Conservation (phyloP, 257 asterid species). For the Salvia miltiorrhiza region DNA sequence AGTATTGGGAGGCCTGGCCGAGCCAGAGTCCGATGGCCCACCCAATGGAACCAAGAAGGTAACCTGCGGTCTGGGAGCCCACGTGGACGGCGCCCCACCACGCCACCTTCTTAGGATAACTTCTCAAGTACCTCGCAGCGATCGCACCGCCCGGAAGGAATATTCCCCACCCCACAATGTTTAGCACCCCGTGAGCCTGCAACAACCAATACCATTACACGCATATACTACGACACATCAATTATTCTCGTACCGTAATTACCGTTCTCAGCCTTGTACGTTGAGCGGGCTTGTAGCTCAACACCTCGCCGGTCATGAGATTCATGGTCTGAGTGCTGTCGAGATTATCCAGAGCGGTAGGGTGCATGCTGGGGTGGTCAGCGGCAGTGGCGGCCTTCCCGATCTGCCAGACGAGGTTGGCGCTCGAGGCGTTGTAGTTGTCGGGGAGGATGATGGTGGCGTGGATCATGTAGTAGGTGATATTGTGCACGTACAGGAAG, state of each 20-base stretch:
- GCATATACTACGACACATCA: no score
- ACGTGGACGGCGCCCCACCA: conserved; percentile 35
- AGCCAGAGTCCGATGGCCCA: conserved; percentile 54
- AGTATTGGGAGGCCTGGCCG: conserved; percentile 33
- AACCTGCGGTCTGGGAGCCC: conserved; percentile 39
- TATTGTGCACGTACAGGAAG: background rate
- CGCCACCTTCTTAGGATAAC: background rate
- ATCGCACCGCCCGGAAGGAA: conserved; percentile 51
- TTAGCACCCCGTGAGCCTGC: conserved; percentile 46
- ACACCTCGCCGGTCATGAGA: conserved; percentile 18
- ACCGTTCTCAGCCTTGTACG: conserved; percentile 33
- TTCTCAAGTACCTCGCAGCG: conserved; percentile 41
- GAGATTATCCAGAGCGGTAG: conserved; percentile 23
- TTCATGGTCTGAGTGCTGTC: conserved; percentile 37
- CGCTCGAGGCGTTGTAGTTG: conserved; percentile 26
- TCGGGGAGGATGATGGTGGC: conserved; percentile 39
- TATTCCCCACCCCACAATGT: conserved; percentile 60
- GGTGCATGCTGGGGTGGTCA: conserved; percentile 35
- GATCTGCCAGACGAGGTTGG: conserved; percentile 47
- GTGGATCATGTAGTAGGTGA: conserved; percentile 20
- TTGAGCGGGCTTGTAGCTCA: background rate
- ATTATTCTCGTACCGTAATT: background rate
- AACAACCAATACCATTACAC: no score
- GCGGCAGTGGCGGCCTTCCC: conserved; percentile 29
- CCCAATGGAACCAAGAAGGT: conserved; percentile 35